Base-by-base conservation (phyloP, 768 basidiomycete species). In the Mycena vulgaris region DNA sequence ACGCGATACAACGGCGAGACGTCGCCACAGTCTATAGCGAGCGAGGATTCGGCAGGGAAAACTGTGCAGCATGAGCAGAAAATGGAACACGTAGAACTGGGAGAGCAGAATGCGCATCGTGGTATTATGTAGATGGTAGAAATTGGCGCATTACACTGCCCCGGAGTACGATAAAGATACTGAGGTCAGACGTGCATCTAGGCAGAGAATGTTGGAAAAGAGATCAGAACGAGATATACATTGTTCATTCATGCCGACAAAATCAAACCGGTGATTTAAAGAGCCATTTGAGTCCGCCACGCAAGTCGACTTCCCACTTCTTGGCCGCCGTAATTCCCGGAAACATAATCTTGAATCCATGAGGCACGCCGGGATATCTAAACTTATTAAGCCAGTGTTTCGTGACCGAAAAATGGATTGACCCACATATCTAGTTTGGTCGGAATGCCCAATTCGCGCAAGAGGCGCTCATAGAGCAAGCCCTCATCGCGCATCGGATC, bases 401-500 rank as follows among this genome's bases (percentile, higher is more conserved):
- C 42, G 6, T 27, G 48, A 14, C 42, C 48, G n/a, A 28, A 27
- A 37, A 37, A 35, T 35, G 1, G 35, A 37, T 37, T 23, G n/a
- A 51, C 60, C 11, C 60, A 62, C 60, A 62, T 27, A 62, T 62
- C 60, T 5, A 62, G 17, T 21, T 51, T 62, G 14, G 60, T 49
- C 21, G 3, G 9, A 5, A 51, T 14, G 21, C 45, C 45, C 8
- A 9, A 5, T 25, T 61, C 59, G 28, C 45, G 40, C 28, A 61
- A 10, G 7, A 62, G 40, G 2, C 60, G 31, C 33, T 49, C 60
- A 21, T 62, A 62, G 6, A 62, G 35, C 3, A 62, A n/a, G 1
- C 47, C 60, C 19, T 62, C 60, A 23, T 62, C 60, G 23, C 60
- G 47, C 17, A 62, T 31, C 31, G 56, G 56, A n/a, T 62, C 60